These are phyloP conservation scores for Skeletonema menzelii DNA, from an alignment of 108 stramenopile genomes.

Conservation along the genomic window DNA sequence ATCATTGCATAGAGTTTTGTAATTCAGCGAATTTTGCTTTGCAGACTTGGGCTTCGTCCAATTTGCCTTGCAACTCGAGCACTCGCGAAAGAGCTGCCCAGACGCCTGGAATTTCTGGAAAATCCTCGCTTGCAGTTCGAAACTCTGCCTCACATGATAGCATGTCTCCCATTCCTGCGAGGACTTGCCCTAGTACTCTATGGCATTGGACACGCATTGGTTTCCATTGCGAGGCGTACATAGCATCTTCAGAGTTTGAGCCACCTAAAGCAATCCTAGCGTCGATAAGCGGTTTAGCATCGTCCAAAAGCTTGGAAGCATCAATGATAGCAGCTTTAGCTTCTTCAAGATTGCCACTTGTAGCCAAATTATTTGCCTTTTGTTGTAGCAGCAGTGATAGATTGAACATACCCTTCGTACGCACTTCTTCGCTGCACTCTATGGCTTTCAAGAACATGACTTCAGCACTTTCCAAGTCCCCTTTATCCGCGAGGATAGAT, in stretches of 20 bases:
- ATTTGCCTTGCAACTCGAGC: conserved; percentile 58
- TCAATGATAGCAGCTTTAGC: conserved; percentile 29
- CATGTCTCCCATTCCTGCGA: conserved; percentile 49
- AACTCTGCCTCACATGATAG: conserved; percentile 51
- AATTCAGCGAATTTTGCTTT: conserved; percentile 9
- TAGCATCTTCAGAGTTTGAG: conserved; percentile 18
- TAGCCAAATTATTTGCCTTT: conserved; percentile 42
- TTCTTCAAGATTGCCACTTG: conserved; percentile 41
- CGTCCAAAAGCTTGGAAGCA: conserved; percentile 38
- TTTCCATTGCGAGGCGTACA: conserved; percentile 33
- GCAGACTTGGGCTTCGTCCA: conserved; percentile 33
- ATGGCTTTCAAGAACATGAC: conserved; percentile 60
- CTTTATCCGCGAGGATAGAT: conserved; percentile 47
- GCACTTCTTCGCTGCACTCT: conserved; percentile 37
- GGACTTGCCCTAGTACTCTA: conserved; percentile 45
- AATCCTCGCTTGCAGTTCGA: conserved; percentile 37
- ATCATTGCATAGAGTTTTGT: background rate
- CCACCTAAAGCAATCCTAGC: conserved; percentile 14
- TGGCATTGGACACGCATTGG: conserved; percentile 49
- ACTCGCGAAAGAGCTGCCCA: conserved; percentile 56
- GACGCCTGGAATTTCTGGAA: conserved; percentile 36
- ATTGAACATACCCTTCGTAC: conserved; percentile 59
- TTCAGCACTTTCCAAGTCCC: conserved; percentile 54
- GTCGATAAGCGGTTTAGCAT: conserved; percentile 43
- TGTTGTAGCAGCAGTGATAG: conserved; percentile 46